Conservation (phyloP, 371 early-diverging fungal genomes). For the Mucor racemosus region DNA sequence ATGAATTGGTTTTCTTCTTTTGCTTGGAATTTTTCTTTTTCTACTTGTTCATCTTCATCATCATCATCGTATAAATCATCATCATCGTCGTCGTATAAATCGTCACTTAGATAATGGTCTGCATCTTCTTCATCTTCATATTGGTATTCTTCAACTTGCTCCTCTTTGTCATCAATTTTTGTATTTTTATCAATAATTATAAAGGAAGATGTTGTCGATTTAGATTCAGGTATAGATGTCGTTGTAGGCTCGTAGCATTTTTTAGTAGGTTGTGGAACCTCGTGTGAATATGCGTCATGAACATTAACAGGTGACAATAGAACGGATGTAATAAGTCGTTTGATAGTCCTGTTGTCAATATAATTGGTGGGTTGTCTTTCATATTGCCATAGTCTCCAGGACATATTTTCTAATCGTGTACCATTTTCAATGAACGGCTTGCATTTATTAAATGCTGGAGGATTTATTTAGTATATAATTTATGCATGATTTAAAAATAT, state of each 20-base stretch:
- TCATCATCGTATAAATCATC: constrained; percentile 20
- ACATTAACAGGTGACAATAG: constrained; percentile 27
- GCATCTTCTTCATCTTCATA: background rate
- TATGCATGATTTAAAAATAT: background rate
- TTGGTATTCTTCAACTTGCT: background rate
- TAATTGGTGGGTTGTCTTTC: constrained; percentile 13
- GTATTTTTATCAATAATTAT: background rate
- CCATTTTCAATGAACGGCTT: constrained; percentile 30
- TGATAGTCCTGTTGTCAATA: constrained; percentile 20
- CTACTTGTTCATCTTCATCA: constrained; percentile 28
- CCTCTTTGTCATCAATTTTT: background rate
- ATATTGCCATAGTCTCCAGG: constrained; percentile 38
- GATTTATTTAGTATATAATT: background rate
- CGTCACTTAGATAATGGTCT: background rate
- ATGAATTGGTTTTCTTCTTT: constrained; percentile 6
- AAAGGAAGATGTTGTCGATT: background rate
- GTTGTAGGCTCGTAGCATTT: constrained; percentile 12
- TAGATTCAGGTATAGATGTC: background rate
- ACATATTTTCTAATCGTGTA: constrained; percentile 35
- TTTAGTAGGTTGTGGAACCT: constrained; percentile 26
- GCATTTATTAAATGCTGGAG: constrained; percentile 32
- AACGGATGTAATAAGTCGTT: constrained; percentile 23
- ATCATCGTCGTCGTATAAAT: constrained; percentile 11
- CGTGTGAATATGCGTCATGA: constrained; percentile 30
- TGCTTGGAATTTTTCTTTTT: constrained; percentile 19